These are phyloP conservation scores for Exserohilum rostratum DNA, from an alignment of 2,329 filamentous ascomycete species.

Conservation along the genomic window DNA sequence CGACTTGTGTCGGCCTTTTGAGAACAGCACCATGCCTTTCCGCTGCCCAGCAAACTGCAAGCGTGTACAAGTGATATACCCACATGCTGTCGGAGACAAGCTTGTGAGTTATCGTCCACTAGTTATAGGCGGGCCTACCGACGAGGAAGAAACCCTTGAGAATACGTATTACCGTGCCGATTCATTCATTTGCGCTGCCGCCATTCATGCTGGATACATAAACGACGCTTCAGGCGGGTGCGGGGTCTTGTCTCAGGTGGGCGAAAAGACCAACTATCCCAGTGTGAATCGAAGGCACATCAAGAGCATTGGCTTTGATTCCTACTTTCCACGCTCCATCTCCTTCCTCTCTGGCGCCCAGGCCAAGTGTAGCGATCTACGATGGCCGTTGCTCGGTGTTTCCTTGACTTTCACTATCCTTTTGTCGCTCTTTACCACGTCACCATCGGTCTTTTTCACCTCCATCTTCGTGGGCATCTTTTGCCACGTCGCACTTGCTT, in stretches of 20 bases:
- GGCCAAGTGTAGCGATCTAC: conserved; percentile 74
- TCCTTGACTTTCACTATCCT: conserved; percentile 79
- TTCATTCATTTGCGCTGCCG: conserved; percentile 84
- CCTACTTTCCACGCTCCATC: conserved; percentile 87
- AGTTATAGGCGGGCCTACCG: conserved; percentile 60
- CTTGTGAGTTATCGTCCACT: conserved; percentile 63
- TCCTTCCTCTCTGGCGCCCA: conserved; percentile 71
- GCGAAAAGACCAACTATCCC: conserved; percentile 68
- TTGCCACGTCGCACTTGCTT: conserved; percentile 87
- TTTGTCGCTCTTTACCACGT: conserved; percentile 81
- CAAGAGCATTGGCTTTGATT: conserved; percentile 77
- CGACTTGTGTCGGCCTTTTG: conserved; percentile 75
- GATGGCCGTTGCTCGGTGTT: conserved; percentile 83
- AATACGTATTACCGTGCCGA: conserved; percentile 80
- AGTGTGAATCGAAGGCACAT: conserved; percentile 75
- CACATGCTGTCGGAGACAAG: conserved; percentile 74
- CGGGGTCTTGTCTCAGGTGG: conserved; percentile 77
- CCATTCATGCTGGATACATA: conserved; percentile 82
- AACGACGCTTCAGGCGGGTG: conserved; percentile 76
- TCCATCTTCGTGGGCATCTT: conserved; percentile 82
- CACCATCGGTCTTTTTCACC: conserved; percentile 82
- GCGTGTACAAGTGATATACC: conserved; percentile 69
- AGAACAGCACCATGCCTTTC: conserved; percentile 72
- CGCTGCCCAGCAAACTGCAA: conserved; percentile 76
- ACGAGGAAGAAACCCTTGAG: conserved; percentile 46